Evolutionary conservation across 345 rosid species (phyloP).

Genomic region (Eutrema heterophyllum): DNA sequence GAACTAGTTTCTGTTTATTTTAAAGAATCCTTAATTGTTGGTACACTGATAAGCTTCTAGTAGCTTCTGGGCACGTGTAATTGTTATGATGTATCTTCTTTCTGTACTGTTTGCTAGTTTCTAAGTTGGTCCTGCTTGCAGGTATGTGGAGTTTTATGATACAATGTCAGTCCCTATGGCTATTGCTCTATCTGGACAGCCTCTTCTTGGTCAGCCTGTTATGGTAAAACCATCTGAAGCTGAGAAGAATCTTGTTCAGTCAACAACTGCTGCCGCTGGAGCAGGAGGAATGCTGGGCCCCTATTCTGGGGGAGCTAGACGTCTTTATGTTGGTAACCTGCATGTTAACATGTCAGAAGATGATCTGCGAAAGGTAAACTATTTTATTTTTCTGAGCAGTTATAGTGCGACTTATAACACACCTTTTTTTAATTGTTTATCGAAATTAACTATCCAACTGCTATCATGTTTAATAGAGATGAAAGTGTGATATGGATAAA

Average conservation of each 20-base stretch:
- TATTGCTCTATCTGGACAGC: slow-evolving; percentile 97
- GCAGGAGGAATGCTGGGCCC: slow-evolving; percentile 60
- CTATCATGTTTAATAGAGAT: not conserved
- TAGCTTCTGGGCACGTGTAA: not conserved
- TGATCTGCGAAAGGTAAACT: slow-evolving; percentile 74
- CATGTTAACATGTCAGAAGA: slow-evolving; percentile 84
- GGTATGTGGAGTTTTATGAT: slow-evolving; percentile 95
- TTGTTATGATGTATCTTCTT: not conserved
- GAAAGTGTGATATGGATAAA: not conserved
- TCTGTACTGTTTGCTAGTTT: slow-evolving; percentile 11
- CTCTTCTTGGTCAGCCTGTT: slow-evolving; percentile 88
- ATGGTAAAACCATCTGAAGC: slow-evolving; percentile 99
- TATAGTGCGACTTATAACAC: not conserved
- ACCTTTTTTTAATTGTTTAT: not conserved
- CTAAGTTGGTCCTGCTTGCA: slow-evolving; percentile 32
- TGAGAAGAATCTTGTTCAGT: slow-evolving; percentile 97
- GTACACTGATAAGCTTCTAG: not conserved
- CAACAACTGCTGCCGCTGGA: slow-evolving; percentile 65
- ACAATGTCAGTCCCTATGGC: slow-evolving; percentile 99
- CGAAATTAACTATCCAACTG: not conserved
- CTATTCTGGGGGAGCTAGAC: slow-evolving; percentile 83
- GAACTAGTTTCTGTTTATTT: not conserved
- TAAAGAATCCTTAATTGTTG: not conserved
- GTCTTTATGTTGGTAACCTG: slow-evolving; percentile 91
- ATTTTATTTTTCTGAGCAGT: not conserved